Evolutionary conservation across 2,329 filamentous ascomycete species (phyloP).

Genomic region (Pezizomycotina sp.): DNA sequence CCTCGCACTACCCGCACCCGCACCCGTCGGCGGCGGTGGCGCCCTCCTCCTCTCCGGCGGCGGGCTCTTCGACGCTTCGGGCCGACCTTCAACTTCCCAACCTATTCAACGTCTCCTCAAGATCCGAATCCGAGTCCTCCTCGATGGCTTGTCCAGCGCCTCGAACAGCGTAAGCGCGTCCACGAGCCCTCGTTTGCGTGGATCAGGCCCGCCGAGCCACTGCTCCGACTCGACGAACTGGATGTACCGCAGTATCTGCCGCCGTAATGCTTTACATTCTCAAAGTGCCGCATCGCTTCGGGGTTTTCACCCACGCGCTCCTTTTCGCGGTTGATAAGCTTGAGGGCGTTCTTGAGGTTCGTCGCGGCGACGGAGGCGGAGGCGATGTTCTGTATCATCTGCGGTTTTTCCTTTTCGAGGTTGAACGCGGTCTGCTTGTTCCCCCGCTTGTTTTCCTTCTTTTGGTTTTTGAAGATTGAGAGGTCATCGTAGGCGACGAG

Average conservation of each 20-base stretch:
- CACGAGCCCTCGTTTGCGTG: conserved; percentile 92
- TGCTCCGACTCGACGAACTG: conserved; percentile 81
- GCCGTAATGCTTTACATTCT: conserved; percentile 70
- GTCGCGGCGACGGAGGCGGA: conserved; percentile 81
- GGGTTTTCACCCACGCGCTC: conserved; percentile 76
- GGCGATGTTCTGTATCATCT: conserved; percentile 76
- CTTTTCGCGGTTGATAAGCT: conserved; percentile 75
- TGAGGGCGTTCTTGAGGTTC: conserved; percentile 71
- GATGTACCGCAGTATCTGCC: conserved; percentile 79
- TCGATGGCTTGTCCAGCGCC: conserved; percentile 78
- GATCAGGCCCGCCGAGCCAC: conserved; percentile 76
- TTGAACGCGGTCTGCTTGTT: conserved; percentile 55
- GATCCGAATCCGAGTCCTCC: conserved; percentile 55
- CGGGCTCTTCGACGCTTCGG: conserved; percentile 40
- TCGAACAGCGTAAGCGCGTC: conserved; percentile 86
- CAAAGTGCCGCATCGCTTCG: conserved; percentile 59
- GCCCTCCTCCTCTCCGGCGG: conserved; percentile 47
- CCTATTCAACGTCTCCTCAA: too few relatives aligned
- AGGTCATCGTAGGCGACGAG: conserved; percentile 30
- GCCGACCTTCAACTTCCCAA: conserved; percentile 17
- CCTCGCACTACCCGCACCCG: conserved; percentile 26
- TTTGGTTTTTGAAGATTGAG: conserved; percentile 25
- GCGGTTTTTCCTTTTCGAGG: conserved; percentile 69
- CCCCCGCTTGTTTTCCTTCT: conserved; percentile 39
- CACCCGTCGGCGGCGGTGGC: conserved; percentile 47